Evolutionary conservation across 139 green algal genomes (phyloP), one percentile per base, ranked within the genome.

Genomic region (Chlamydomonas sphaeroides): DNA sequence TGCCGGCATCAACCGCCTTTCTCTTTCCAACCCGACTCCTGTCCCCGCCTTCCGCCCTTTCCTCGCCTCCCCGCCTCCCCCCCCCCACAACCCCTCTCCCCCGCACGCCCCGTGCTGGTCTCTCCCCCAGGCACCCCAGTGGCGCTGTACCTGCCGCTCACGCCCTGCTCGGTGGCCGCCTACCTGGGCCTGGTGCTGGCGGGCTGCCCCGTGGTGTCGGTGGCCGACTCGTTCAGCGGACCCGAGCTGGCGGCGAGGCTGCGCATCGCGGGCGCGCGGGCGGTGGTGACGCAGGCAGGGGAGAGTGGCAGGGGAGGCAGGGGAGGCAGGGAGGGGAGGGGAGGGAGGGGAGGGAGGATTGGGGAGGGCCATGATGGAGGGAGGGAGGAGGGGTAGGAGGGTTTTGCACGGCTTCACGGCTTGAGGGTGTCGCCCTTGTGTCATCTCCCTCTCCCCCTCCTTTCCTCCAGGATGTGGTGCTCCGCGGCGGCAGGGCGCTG

Each of bases 131-230:
- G 96, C 10, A 88, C 92, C 61, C 83, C 90, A 0, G 45, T 98
- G 18, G 96, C 92, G 4, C 90, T 99, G 28, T 86, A 89, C 78
- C 94, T 98, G 93, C 94, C 95, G 0, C 94, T 99, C 88, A 95
- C 87, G 10, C 84, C 87, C 8, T 72, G 90, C 11, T 82, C 94
- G 1, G 92, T 97, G 7, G 82, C 81, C 0, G 49, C 84, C 11
- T 99, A 98, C 88, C 90, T 99, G 57, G 96, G 91, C 33, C 88
- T 95, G n/a, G 86, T 99, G 18, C 88, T 97, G 78, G 84, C 92
- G 15, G 96, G 96, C 65, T 95, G 89, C 51, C 90, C 74, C 61
- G 78, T 82, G 76, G 84, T 88, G 76, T 88, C 84, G n/a, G 80
- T 86, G 70, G 86, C 96, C 0, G 96, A 99, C 83, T 97, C 92